Evolutionary conservation across 2,329 filamentous ascomycete genomes (phyloP).

Genomic region (Aureobasidium lini): DNA sequence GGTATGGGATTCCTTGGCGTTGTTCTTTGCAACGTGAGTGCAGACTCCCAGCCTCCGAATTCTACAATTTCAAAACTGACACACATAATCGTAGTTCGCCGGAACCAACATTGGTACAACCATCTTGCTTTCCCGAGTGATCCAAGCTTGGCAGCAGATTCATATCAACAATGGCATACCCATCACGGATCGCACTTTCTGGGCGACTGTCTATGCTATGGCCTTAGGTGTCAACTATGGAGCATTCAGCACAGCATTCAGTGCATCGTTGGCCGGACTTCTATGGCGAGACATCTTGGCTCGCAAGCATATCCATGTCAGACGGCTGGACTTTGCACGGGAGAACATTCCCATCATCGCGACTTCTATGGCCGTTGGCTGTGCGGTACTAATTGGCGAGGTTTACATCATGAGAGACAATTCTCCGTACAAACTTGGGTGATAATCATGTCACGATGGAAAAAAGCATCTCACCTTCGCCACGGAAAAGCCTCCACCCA

Average conservation of each 20-base stretch:
- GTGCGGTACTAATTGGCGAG: constrained; percentile 54
- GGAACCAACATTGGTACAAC: constrained; percentile 72
- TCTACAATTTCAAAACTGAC: constrained; percentile 15
- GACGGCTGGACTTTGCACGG: constrained; percentile 56
- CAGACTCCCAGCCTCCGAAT: neutral
- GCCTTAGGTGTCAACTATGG: constrained; percentile 68
- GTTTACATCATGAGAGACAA: constrained; percentile 51
- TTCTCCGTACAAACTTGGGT: constrained; percentile 27
- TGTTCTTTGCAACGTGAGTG: constrained; percentile 61
- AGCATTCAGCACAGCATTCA: constrained; percentile 65
- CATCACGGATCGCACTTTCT: constrained; percentile 60
- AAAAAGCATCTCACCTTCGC: no score
- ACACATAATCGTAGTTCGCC: constrained; percentile 49
- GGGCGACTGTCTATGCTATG: constrained; percentile 69
- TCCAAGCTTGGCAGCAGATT: constrained; percentile 61
- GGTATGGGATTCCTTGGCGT: constrained; percentile 69
- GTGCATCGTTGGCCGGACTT: constrained; percentile 62
- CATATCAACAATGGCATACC: constrained; percentile 37
- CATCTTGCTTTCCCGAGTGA: constrained; percentile 62
- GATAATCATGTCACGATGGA: neutral
- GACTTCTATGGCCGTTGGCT: constrained; percentile 59
- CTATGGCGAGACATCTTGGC: constrained; percentile 64
- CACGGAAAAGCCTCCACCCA: no score
- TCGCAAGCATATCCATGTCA: constrained; percentile 60
- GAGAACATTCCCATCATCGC: constrained; percentile 65